Conservation (phyloP, 225 moss, liverwort and hornwort genomes). For the Sphagnum contortum region DNA sequence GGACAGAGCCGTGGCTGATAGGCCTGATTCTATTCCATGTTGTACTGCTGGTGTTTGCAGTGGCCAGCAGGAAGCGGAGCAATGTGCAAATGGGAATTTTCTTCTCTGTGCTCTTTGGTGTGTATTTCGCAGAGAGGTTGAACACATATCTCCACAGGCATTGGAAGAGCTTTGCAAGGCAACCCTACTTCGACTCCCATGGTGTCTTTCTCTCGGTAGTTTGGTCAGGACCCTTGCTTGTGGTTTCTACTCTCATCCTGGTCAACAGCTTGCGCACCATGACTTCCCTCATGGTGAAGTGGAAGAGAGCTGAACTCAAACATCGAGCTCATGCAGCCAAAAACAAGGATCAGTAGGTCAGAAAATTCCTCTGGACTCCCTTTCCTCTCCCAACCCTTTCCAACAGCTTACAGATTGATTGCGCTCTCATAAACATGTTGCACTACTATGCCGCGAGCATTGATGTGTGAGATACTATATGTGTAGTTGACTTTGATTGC, state of each 20-base stretch:
- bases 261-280: slow-evolving; percentile 43
- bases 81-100: slow-evolving; percentile 33
- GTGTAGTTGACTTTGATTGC: too few species aligned
- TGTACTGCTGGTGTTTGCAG: slow-evolving; percentile 14
- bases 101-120: slow-evolving; percentile 23
- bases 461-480: too few species aligned
- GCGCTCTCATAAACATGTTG: too few species aligned
- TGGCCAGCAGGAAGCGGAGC: slow-evolving; percentile 30
- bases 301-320: slow-evolving; percentile 51
- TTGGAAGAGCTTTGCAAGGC: slow-evolving; percentile 43
- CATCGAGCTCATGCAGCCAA: slow-evolving; percentile 31
- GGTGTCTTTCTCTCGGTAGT: slow-evolving; percentile 48
- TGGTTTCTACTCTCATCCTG: slow-evolving; percentile 37
- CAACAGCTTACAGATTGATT: too few species aligned
- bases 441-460: too few species aligned
- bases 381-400: too few species aligned
- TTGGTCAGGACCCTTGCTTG: slow-evolving; percentile 46
- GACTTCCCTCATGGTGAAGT: slow-evolving; percentile 27
- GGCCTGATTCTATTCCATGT: slow-evolving; percentile 29
- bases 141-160: slow-evolving; percentile 24
- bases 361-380: too few species aligned
- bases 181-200: slow-evolving; percentile 50
- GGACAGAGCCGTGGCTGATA: slow-evolving; percentile 61
- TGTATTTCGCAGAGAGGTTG: slow-evolving; percentile 43
- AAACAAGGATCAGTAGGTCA: slow-evolving; percentile 27